These are phyloP conservation scores for Cephalotrichum gorgonifer DNA, from an alignment of 2,329 filamentous ascomycete species.

Conservation along the genomic window DNA sequence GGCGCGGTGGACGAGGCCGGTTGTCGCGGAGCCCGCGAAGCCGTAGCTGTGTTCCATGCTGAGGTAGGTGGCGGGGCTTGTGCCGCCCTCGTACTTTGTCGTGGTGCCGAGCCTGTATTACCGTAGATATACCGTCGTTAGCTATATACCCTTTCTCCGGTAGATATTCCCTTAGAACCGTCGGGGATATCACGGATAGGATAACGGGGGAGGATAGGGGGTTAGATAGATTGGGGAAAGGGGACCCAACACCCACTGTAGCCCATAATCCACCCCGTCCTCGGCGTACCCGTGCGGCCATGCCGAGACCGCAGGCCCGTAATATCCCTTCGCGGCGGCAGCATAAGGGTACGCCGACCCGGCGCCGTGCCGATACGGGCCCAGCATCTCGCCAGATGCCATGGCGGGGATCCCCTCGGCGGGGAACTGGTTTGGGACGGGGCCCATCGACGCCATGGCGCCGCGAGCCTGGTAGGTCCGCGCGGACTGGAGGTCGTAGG, in stretches of 20 bases:
- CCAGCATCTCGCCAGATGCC: constrained; percentile 2
- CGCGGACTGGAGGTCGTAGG: constrained; percentile 25
- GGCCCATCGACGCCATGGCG: constrained; percentile 15
- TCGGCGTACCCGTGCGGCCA: constrained; percentile 25
- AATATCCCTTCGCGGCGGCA: constrained; percentile 19
- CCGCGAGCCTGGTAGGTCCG: constrained; percentile 20
- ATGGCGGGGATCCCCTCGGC: constrained; percentile 2
- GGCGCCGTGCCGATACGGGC: constrained; percentile 8
- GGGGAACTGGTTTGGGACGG: not conserved
- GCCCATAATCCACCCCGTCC: constrained; percentile 24
- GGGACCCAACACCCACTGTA: constrained; percentile 23
- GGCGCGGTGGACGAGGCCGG: constrained; percentile 22
- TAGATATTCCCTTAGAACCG: too few relatives aligned
- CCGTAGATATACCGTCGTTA: not conserved
- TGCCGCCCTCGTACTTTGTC: constrained; percentile 16
- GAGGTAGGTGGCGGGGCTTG: constrained; percentile 20
- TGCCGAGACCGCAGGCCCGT: constrained; percentile 22
- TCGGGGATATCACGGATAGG: too few relatives aligned
- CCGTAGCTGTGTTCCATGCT: constrained; percentile 22
- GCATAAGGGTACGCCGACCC: constrained; percentile 18
- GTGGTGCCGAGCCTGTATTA: not conserved
- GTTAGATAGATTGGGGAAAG: too few relatives aligned
- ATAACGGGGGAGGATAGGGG: too few relatives aligned
- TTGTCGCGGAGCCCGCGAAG: constrained; percentile 15
- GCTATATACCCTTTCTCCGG: too few relatives aligned